Conservation (phyloP, 768 basidiomycete genomes). For the Amanita thiersii region DNA sequence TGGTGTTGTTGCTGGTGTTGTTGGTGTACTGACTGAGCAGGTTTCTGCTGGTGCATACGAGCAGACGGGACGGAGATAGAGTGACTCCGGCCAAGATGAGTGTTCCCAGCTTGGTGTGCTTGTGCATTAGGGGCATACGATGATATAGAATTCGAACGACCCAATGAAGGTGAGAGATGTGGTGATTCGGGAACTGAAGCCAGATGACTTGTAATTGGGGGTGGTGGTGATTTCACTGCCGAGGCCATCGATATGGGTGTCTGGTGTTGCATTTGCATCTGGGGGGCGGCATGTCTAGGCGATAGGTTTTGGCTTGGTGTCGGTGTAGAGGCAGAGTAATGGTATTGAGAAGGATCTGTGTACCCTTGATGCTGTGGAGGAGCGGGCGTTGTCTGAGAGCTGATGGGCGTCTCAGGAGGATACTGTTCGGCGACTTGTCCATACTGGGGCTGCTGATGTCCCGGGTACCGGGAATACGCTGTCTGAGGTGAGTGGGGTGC, state of each 20-base stretch:
- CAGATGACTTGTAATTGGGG: neutral
- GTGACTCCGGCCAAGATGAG: conserved; percentile 23
- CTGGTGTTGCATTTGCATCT: neutral
- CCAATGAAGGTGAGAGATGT: neutral
- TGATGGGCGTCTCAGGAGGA: conserved; percentile 14
- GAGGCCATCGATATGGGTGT: neutral
- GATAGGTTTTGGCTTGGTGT: conserved; percentile 9
- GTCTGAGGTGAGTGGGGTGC: conserved; percentile 6
- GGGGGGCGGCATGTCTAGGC: neutral
- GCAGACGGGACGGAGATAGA: conserved; percentile 19
- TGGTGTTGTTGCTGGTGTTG: neutral
- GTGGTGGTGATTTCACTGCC: conserved; percentile 3
- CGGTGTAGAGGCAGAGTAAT: conserved; percentile 25
- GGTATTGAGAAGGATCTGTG: conserved; percentile 17
- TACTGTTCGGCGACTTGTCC: conserved; percentile 15
- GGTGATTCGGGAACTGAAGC: neutral
- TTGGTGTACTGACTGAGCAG: neutral
- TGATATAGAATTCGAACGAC: neutral
- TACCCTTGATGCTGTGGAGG: conserved; percentile 10
- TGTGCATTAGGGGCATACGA: conserved; percentile 22
- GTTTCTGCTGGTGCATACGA: conserved; percentile 1
- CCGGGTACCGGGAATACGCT: conserved; percentile 1
- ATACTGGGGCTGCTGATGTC: conserved; percentile 16
- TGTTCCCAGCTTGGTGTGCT: conserved; percentile 12
- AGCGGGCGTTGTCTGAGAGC: conserved; percentile 13